phyloP scores from a whole-genome alignment of 179 eudicot species.

The Spergularia azorica region DNA sequence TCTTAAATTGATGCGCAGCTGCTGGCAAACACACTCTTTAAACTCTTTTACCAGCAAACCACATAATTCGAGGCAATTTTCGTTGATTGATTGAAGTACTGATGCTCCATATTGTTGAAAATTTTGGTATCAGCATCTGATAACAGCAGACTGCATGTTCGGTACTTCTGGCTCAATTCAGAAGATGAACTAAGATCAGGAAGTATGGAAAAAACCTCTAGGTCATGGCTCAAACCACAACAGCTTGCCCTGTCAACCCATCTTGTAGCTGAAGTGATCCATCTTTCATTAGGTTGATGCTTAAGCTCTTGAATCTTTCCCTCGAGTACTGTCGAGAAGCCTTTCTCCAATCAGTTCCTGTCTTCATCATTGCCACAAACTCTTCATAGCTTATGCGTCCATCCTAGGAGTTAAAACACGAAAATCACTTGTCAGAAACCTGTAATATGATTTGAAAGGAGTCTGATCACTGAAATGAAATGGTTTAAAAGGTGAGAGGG shows the following conservation, averaged over 20 bases:
- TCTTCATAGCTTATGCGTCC: slow-evolving; percentile 88
- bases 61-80: neutral
- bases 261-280: slow-evolving; percentile 85
- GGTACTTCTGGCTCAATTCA: neutral
- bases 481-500: neutral
- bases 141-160: neutral
- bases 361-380: slow-evolving; percentile 93
- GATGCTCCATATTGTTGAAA: neutral
- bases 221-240: slow-evolving; percentile 43
- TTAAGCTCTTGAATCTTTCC: slow-evolving; percentile 86
- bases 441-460: neutral
- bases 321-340: slow-evolving; percentile 93
- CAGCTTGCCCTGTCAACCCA: slow-evolving; percentile 66
- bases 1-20: neutral
- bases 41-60: neutral
- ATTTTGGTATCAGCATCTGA: neutral
- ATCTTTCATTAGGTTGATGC: slow-evolving; percentile 86
- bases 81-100: neutral
- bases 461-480: no score
- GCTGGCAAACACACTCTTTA: neutral
- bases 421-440: neutral
- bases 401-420: slow-evolving; percentile 46
- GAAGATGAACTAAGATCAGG: neutral
- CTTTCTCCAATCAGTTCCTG: slow-evolving; percentile 98
- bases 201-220: neutral